A percentile compares a stretch with the other conserved stretches of the same genome.
These are phyloP conservation scores for Scedosporium apiospermum DNA, from an alignment of 2,329 filamentous ascomycete species.

Conservation along the genomic window DNA sequence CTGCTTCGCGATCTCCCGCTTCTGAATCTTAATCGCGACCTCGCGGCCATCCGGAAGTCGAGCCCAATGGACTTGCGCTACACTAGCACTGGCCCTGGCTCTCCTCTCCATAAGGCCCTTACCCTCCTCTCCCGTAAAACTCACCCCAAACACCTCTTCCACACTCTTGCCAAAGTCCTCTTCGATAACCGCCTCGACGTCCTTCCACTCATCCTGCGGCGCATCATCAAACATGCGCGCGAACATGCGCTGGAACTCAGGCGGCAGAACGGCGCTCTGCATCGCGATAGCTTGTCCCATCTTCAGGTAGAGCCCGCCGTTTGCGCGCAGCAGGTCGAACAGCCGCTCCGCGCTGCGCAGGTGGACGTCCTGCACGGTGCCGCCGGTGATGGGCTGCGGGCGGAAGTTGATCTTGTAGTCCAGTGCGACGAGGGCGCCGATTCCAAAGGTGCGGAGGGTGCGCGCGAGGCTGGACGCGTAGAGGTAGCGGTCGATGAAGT, in stretches of 20 bases:
- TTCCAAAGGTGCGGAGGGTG: conserved; percentile 70
- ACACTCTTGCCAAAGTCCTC: conserved; percentile 80
- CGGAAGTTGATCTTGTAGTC: conserved; percentile 98
- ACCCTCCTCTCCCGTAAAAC: conserved; percentile 63
- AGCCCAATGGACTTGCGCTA: conserved; percentile 97
- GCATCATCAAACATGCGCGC: conserved; percentile 95
- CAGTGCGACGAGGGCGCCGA: conserved; percentile 68
- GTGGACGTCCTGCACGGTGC: conserved; percentile 70
- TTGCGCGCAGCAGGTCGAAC: conserved; percentile 70
- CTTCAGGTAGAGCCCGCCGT: conserved; percentile 93
- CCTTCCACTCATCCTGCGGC: conserved; percentile 81
- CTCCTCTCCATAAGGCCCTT: conserved; percentile 52
- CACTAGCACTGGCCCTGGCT: conserved; percentile 71
- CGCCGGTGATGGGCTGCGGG: conserved; percentile 62
- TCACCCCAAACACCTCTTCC: conserved; percentile 88
- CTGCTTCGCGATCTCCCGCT: conserved; percentile 84
- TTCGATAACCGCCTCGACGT: conserved; percentile 74
- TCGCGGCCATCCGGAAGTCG: conserved; percentile 75
- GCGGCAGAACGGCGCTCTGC: conserved; percentile 89
- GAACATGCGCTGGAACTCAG: conserved; percentile 96
- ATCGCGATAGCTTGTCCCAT: conserved; percentile 97
- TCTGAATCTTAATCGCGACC: conserved; percentile 94
- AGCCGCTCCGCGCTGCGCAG: conserved; percentile 73
- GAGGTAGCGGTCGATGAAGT: conserved; percentile 60
- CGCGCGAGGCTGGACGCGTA: conserved; percentile 74